These are phyloP conservation scores for Colletotrichum lini DNA, from an alignment of 2,329 filamentous ascomycete genomes.

Conservation along the genomic window DNA sequence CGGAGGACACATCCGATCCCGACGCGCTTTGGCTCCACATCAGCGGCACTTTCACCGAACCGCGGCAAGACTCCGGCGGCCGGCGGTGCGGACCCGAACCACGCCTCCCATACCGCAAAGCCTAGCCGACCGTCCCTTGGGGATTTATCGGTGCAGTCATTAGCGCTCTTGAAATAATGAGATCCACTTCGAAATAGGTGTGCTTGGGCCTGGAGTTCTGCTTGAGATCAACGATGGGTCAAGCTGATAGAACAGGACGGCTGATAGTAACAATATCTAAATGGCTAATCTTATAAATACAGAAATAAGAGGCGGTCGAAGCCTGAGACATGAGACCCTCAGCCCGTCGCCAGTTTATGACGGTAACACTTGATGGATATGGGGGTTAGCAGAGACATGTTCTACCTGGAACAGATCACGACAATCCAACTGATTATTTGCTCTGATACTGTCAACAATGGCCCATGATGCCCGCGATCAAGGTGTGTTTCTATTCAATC, in stretches of 20 bases:
- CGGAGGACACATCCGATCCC: not conserved
- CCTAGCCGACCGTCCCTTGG: no score
- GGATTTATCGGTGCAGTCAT: not conserved
- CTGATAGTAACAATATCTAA: no score
- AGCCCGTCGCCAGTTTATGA: not conserved
- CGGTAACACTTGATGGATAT: not conserved
- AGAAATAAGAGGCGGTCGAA: not conserved
- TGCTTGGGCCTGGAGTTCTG: not conserved
- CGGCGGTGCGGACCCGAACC: not conserved
- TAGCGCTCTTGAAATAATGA: not conserved
- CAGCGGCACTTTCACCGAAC: not conserved
- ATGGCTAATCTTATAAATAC: not conserved
- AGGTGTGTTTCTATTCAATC: not conserved
- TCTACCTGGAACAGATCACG: not conserved
- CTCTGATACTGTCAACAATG: not conserved
- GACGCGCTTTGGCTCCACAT: conserved; percentile 1
- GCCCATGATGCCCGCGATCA: not conserved
- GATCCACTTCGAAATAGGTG: not conserved
- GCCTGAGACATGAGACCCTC: not conserved
- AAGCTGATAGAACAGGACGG: not conserved
- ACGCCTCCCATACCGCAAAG: not conserved
- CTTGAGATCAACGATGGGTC: not conserved
- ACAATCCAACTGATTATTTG: not conserved
- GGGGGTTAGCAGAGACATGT: no score
- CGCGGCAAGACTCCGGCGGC: not conserved